Evolutionary conservation across 2,329 filamentous ascomycete genomes (phyloP), one percentile per base, ranked within the genome.

Genomic region (Chaetothyriales sp.): DNA sequence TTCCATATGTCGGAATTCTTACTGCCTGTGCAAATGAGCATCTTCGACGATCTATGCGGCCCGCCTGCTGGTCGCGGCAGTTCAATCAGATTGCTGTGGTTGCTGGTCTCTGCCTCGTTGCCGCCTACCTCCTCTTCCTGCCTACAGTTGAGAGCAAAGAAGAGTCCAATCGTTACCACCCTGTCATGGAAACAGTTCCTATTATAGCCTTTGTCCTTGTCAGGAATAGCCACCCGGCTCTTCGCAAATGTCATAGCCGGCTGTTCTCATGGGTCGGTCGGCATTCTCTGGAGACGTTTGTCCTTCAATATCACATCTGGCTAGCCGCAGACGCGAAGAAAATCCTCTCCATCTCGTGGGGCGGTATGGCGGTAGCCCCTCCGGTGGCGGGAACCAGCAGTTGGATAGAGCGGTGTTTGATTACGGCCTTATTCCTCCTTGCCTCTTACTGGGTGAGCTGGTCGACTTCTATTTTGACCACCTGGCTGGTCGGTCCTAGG

Each of bases 231-330:
- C 67, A 69, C 50, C 56, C 59, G 0, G 47, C 58, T 0, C 63
- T 76, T 8, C 67, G 74, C 5, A 70, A 68, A 6, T 64, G 67
- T 44, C 67, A 76, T 58, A 72, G 74, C 13, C 59, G 56, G 1
- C 56, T 71, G 1, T 78, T 78, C 25, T 73, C 76, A 0, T 77
- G 71, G 67, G 63, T 83, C 2, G 80, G 81, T 1, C 67, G 69
- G 5, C 74, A 73, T 53, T 77, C 77, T 0, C 70, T 81, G 1
- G 80, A 83, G 63, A 74, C 77, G 0, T 81, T 77, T 56, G 69
- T 80, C 5, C 66, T 83, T 40, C 77, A 82, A 57, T 75, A 75
- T 61, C 81, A 84, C 61, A 69, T 81, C 50, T 80, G 77, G 73
- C 71, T 83, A 7, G 77, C 77, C 1, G 77, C 73, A 2, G 77